These are phyloP conservation scores for Saccharomyces kudriavzevii DNA, from an alignment of 805 yeast species.

Conservation along the genomic window DNA sequence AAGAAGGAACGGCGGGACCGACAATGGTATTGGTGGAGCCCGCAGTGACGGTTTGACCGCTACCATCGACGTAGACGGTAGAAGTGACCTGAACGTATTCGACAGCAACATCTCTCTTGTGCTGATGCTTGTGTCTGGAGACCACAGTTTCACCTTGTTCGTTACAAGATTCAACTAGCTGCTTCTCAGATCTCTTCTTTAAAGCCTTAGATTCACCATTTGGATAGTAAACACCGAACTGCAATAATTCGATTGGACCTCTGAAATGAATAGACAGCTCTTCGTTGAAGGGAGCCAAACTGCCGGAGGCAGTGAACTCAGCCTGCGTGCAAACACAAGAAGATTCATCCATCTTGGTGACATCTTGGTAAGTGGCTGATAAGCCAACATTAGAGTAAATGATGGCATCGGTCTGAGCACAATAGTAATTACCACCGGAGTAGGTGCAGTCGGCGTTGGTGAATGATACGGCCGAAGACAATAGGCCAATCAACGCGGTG, in stretches of 20 bases:
- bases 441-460: constrained; percentile 37
- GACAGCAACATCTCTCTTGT: constrained; percentile 55
- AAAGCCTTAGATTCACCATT: constrained; percentile 36
- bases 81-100: constrained; percentile 66
- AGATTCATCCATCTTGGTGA: constrained; percentile 66
- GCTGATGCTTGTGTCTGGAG: constrained; percentile 37
- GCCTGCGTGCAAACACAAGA: constrained; percentile 64
- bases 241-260: constrained; percentile 57
- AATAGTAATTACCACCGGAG: constrained; percentile 72
- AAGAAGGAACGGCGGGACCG: constrained; percentile 18
- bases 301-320: constrained; percentile 49
- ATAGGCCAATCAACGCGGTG: background rate
- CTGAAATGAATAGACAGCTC: constrained; percentile 71
- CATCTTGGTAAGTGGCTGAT: constrained; percentile 75
- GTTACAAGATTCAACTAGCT: constrained; percentile 3
- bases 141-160: constrained; percentile 1
- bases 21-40: constrained; percentile 16
- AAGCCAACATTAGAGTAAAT: constrained; percentile 69
- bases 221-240: constrained; percentile 84
- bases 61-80: constrained; percentile 58
- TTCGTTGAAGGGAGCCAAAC: constrained; percentile 57
- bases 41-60: constrained; percentile 36
- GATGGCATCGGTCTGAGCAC: constrained; percentile 60
- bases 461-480: constrained; percentile 22
- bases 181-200: constrained; percentile 37